phyloP scores from a whole-genome alignment of 2,329 filamentous ascomycete species.

The Bimuria novae-zelandiae region DNA sequence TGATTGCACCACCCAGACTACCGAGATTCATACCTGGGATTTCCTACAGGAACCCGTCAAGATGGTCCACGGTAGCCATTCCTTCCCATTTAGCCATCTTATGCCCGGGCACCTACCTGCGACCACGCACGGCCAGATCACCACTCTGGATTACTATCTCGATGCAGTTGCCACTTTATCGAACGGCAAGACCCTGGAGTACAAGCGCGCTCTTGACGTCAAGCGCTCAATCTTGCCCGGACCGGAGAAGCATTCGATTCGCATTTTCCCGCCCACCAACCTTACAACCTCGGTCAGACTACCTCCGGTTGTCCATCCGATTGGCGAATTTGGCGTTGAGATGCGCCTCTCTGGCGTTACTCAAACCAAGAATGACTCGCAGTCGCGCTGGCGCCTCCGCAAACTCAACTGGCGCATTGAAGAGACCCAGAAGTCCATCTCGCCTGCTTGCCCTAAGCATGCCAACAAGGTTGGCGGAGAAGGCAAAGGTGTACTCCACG shows the following conservation, averaged over 20 bases:
- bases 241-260: slow-evolving; percentile 83
- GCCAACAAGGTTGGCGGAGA: slow-evolving; percentile 65
- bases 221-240: slow-evolving; percentile 80
- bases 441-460: slow-evolving; percentile 80
- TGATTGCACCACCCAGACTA: slow-evolving; percentile 73
- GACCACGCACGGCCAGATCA: slow-evolving; percentile 73
- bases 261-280: slow-evolving; percentile 95
- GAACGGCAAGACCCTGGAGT: slow-evolving; percentile 65
- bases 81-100: slow-evolving; percentile 87
- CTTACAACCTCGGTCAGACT: slow-evolving; percentile 85
- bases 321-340: slow-evolving; percentile 77
- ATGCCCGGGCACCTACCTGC: slow-evolving; percentile 86
- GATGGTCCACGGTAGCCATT: slow-evolving; percentile 62
- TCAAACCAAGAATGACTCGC: slow-evolving; percentile 66
- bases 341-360: slow-evolving; percentile 87
- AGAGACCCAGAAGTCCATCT: slow-evolving; percentile 79
- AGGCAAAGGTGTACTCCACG: slow-evolving; percentile 73
- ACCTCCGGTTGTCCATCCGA: slow-evolving; percentile 81
- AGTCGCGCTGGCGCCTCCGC: slow-evolving; percentile 86
- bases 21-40: slow-evolving; percentile 77
- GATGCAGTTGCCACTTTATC: slow-evolving; percentile 56
- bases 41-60: slow-evolving; percentile 58
- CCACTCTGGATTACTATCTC: slow-evolving; percentile 78
- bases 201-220: slow-evolving; percentile 71
- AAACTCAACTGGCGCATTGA: slow-evolving; percentile 94